Base-by-base conservation (phyloP, 1,284 basidiomycete genomes). In the Coniferiporia weirii region DNA sequence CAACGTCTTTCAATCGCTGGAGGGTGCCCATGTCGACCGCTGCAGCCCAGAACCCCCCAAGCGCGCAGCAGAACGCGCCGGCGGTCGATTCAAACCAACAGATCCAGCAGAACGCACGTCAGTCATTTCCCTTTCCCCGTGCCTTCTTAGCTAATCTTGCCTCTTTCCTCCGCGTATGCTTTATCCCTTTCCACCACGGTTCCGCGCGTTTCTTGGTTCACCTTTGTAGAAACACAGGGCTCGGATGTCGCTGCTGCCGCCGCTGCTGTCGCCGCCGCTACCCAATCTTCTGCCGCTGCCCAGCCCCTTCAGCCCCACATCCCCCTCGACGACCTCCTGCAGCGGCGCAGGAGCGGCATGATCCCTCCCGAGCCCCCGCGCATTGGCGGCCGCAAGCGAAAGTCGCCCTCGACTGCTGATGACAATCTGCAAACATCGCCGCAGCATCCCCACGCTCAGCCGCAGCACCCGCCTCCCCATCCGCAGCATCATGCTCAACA, bases 301-400 rank as follows among this genome's bases (percentile, higher is more conserved):
- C 43, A 54, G 19, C 53, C 13, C 45, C 43, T 19, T 2, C 22
- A 38, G 20, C 54, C 34, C 32, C 8, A 34, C 44, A 6, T 20
- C 47, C 15, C 20, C 15, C 19, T 59, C 17, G 49, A 43, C 27
- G 52, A 47, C 36, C 51, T 55, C 38, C 83, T 87, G 79, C 81
- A 83, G 66, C 77, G 87, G 40, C 79, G 81, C 66, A 84, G 27
- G 27, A 27, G 27, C 27, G 27, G 27, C 87, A 51, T 83, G 85
- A 52, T 78, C 73, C 35, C 71, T 72, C 64, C 71, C 48, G 69
- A 72, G 45, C 69, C 68, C 53, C 66, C 69, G 8, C 64, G 70
- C 19, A 57, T 71, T 43, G 67, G 70, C 52, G 53, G 68, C 34
- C 69, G 72, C 52, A 76, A 76, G 63, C 74, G 74, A 61, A 76